phyloP scores from a whole-genome alignment of 352 stramenopile species.

The Phytophthora pseudosyringae region DNA sequence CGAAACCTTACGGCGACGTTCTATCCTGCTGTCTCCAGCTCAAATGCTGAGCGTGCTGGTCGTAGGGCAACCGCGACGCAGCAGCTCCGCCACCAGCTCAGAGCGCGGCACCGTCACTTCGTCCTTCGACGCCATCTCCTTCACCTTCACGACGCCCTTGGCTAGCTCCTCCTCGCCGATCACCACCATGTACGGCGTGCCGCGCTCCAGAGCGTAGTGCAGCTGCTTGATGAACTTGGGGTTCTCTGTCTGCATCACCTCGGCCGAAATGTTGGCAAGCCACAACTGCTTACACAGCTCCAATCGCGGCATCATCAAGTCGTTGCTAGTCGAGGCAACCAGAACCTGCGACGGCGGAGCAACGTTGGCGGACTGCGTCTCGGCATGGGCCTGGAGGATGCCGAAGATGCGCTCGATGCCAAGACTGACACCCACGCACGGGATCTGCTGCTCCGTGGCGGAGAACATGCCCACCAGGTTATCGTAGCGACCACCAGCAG shows the following conservation, averaged over 20 bases:
- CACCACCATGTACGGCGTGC: constrained; percentile 98
- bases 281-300: constrained; percentile 88
- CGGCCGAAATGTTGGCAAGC: constrained; percentile 93
- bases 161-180: constrained; percentile 96
- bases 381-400: constrained; percentile 95
- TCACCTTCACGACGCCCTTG: constrained; percentile 95
- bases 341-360: constrained; percentile 88
- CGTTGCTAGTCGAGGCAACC: constrained; percentile 91
- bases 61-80: constrained; percentile 69
- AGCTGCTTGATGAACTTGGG: constrained; percentile 98
- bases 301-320: constrained; percentile 67
- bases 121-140: constrained; percentile 95
- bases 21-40: constrained; percentile 21
- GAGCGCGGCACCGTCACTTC: constrained; percentile 80
- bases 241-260: constrained; percentile 96
- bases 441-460: constrained; percentile 94
- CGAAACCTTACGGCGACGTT: constrained; percentile 14
- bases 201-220: constrained; percentile 93
- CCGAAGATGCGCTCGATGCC: constrained; percentile 99
- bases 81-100: constrained; percentile 77
- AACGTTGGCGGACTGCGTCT: constrained; percentile 50
- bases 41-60: constrained; percentile 79
- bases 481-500: constrained; percentile 97
- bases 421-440: constrained; percentile 98
- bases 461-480: constrained; percentile 99